phyloP scores from a whole-genome alignment of 352 stramenopile species.

The Phytophthora palmivora region DNA sequence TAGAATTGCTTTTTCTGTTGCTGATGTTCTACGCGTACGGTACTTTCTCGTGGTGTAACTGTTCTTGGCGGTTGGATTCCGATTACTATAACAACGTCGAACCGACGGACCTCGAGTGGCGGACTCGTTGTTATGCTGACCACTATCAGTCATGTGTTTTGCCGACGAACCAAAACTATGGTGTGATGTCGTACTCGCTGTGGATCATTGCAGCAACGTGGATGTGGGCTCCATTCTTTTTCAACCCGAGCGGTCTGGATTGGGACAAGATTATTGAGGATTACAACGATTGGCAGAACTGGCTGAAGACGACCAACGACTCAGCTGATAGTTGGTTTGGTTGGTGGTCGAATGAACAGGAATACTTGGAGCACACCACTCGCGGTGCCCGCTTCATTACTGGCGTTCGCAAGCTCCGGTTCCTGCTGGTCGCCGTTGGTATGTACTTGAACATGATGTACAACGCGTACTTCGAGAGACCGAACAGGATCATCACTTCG shows the following conservation, averaged over 20 bases:
- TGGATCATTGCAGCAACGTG: constrained; percentile 93
- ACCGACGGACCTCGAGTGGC: constrained; percentile 80
- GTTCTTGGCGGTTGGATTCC: constrained; percentile 75
- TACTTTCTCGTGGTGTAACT: constrained; percentile 94
- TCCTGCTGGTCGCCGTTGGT: constrained; percentile 71
- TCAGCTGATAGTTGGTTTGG: constrained; percentile 89
- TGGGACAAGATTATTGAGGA: constrained; percentile 97
- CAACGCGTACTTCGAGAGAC: constrained; percentile 77
- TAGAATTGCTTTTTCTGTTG: constrained; percentile 93
- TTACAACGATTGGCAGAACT: constrained; percentile 95
- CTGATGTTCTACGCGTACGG: constrained; percentile 90
- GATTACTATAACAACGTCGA: constrained; percentile 81
- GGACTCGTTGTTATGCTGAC: constrained; percentile 78
- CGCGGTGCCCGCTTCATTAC: constrained; percentile 64
- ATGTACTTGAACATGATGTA: constrained; percentile 88
- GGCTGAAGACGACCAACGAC: constrained; percentile 91
- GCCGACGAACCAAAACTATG: constrained; percentile 97
- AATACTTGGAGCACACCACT: constrained; percentile 86
- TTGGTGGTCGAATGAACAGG: constrained; percentile 87
- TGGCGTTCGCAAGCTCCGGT: constrained; percentile 83
- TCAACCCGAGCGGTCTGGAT: constrained; percentile 98
- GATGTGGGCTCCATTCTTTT: constrained; percentile 90
- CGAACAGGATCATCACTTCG: constrained; percentile 63
- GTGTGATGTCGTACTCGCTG: constrained; percentile 97
- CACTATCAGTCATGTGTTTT: constrained; percentile 92